Percentiles rank a stretch among this genome's conserved stretches.
phyloP scores from a whole-genome alignment of 129 eudicot genomes.

The Tagetes erecta region DNA sequence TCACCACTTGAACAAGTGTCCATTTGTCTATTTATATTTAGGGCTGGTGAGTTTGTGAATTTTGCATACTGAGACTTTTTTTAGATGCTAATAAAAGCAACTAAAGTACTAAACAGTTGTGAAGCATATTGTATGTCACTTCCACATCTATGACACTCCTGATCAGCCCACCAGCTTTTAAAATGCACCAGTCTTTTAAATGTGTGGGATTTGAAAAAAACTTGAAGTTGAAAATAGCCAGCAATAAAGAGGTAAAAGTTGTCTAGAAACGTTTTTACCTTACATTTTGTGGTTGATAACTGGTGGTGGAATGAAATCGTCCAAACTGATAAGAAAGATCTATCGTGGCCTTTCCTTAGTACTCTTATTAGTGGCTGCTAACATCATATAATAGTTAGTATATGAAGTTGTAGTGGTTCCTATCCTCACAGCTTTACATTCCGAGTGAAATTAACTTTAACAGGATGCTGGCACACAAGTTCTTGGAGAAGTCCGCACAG shows the following conservation, averaged over 20 bases:
- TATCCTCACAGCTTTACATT: constrained; percentile 17
- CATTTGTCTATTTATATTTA: neutral
- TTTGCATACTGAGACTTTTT: neutral
- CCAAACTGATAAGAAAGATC: constrained; percentile 10
- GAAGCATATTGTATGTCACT: neutral
- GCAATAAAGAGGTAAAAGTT: neutral
- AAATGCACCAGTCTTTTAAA: constrained; percentile 2
- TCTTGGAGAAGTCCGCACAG: constrained; percentile 73
- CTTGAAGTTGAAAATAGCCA: constrained; percentile 9
- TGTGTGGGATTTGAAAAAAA: constrained; percentile 1
- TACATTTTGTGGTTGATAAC: neutral
- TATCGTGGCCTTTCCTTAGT: neutral
- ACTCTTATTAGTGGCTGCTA: constrained; percentile 10
- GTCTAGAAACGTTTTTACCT: constrained; percentile 12
- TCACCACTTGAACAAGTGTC: neutral
- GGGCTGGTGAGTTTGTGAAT: neutral
- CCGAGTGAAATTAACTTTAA: constrained; percentile 15
- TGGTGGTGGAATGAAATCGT: neutral
- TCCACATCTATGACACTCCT: neutral
- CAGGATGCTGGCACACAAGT: constrained; percentile 99
- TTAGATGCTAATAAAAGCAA: neutral
- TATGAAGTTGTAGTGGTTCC: neutral
- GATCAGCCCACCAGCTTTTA: neutral
- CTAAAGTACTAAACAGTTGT: neutral
- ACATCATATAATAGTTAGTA: neutral